Evolutionary conservation across 2,329 filamentous ascomycete species (phyloP), one percentile per base, ranked within the genome.

Genomic region (Fusarium marasasianum): DNA sequence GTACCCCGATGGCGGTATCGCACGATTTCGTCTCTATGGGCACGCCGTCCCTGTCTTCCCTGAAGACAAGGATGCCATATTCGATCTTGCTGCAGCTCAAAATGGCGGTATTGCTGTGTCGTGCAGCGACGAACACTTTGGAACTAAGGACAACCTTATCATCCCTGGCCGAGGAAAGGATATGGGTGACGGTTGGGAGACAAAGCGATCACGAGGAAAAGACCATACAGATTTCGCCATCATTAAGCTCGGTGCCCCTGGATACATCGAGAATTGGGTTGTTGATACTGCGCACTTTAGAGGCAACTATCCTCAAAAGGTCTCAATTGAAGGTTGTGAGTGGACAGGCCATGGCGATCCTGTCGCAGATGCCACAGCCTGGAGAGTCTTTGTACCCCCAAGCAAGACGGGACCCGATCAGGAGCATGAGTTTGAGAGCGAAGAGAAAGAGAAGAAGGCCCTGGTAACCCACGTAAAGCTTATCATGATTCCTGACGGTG

Each of bases 171-270:
- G 93, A 33, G 93, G 93, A 47, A 91, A 92, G 81, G 93, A 96
- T 83, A 96, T 96, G 94, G 92, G 93, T 57, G 94, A 96, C 80
- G 94, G 94, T 13, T 96, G 94, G 94, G 94, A 96, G 84, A 96
- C 94, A 63, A 90, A 92, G 74, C 88, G 94, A 61, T 94, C 92
- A 41, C 86, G 94, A 56, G 90, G 87, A 57, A 91, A 90, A 81
- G 90, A 86, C 50, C 94, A 96, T 81, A 84, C 93, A 26, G 94
- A 96, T 82, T 96, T 94, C 93, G 87, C 91, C n/a, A 90, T 96
- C 75, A 89, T 96, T 73, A 89, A 90, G 54, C 88, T 96, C 26
- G 94, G 93, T 31, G 89, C 90, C 0, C 86, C 89, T 9, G 92
- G 90, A 13, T 86, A 86, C 67, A 88, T 93, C 70, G 89, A 91